Conservation (phyloP, 257 asterid genomes). For the Buddleja alternifolia region DNA sequence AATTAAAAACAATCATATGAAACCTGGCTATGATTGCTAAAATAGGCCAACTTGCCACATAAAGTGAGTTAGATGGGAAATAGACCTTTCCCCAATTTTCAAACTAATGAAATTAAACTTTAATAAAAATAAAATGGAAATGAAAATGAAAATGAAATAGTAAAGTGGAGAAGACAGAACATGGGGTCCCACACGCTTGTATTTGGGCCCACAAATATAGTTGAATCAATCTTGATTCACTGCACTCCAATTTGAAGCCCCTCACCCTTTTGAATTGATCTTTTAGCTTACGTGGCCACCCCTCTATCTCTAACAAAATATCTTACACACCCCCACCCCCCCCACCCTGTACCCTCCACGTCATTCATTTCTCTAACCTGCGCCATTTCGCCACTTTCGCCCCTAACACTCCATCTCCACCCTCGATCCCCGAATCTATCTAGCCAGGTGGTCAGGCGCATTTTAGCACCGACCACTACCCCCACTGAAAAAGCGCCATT, state of each 20-base stretch:
- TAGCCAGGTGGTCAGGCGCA: slow-evolving; percentile 24
- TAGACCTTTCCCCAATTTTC: background rate
- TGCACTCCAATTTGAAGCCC: background rate
- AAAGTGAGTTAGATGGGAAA: background rate
- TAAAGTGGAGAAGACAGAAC: background rate
- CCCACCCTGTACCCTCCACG: slow-evolving; percentile 33
- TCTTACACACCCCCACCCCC: slow-evolving; percentile 23
- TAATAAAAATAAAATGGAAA: no score
- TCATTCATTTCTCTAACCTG: slow-evolving; percentile 29
- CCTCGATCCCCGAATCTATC: slow-evolving; percentile 19
- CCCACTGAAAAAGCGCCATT: slow-evolving; percentile 37
- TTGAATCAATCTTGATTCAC: slow-evolving; percentile 13
- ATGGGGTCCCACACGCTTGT: background rate
- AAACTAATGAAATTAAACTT: background rate
- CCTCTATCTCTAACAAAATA: slow-evolving; percentile 42
- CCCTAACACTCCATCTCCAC: slow-evolving; percentile 23
- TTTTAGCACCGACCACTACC: slow-evolving; percentile 35
- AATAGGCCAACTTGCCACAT: background rate
- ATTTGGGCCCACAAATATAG: slow-evolving; percentile 3
- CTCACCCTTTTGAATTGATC: background rate
- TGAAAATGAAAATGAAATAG: background rate
- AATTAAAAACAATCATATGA: no score
- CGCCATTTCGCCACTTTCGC: slow-evolving; percentile 18
- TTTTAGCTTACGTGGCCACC: slow-evolving; percentile 50
- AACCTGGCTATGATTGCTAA: no score